Conservation (phyloP, 2,329 filamentous ascomycete species). For the Orbilia javanica region DNA sequence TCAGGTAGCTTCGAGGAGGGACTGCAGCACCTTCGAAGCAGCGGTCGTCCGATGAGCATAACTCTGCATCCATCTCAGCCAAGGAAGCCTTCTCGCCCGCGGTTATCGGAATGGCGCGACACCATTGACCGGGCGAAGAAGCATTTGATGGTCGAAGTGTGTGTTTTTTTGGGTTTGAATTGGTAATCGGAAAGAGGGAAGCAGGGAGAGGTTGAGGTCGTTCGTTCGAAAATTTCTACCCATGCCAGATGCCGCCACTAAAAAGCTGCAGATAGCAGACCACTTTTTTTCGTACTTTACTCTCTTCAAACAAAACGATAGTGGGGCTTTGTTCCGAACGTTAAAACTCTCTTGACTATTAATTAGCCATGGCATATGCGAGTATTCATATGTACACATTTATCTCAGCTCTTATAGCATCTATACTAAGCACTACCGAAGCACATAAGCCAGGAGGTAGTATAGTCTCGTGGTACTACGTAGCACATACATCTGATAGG, state of each 20-base stretch:
- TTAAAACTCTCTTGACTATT: no score
- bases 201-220: not conserved
- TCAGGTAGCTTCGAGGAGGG: conserved; percentile 18
- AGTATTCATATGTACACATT: no score
- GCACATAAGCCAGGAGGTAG: no score
- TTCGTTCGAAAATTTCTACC: conserved; percentile 28
- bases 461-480: no score
- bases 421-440: no score
- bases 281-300: conserved; percentile 10
- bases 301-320: not conserved
- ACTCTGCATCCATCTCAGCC: conserved; percentile 56
- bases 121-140: conserved; percentile 31
- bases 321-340: no score
- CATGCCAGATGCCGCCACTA: conserved; percentile 27
- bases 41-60: conserved; percentile 58
- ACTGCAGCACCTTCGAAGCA: conserved; percentile 52
- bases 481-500: no score
- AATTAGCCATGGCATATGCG: no score
- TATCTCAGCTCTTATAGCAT: no score
- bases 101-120: conserved; percentile 28
- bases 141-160: not conserved
- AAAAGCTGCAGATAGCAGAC: conserved; percentile 27
- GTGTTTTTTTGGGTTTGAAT: not conserved
- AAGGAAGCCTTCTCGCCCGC: conserved; percentile 22
- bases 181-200: not conserved